phyloP scores from a whole-genome alignment of 306 rosid species.

The Vigna unguiculata region DNA sequence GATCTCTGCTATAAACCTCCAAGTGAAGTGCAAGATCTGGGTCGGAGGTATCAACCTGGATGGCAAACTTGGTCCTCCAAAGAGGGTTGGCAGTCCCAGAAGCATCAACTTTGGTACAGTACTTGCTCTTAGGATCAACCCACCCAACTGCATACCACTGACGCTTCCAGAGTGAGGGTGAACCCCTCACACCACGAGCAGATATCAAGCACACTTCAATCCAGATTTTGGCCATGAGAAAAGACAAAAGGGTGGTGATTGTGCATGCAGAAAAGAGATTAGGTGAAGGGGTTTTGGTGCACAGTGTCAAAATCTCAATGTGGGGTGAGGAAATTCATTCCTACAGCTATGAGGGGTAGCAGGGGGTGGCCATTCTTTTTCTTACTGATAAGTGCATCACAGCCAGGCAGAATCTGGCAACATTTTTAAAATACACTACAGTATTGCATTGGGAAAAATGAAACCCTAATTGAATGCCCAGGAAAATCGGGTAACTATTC shows the following conservation, averaged over 20 bases:
- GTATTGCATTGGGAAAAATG: background rate
- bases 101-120: constrained; percentile 72
- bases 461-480: background rate
- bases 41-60: constrained; percentile 57
- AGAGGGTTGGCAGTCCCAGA: constrained; percentile 78
- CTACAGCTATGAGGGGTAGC: constrained; percentile 37
- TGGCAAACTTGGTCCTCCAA: constrained; percentile 83
- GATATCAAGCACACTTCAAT: constrained; percentile 76
- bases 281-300: constrained; percentile 20
- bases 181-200: constrained; percentile 73
- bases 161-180: constrained; percentile 76
- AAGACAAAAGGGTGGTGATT: background rate
- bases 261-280: background rate
- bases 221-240: constrained; percentile 69
- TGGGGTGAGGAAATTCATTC: constrained; percentile 24
- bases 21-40: constrained; percentile 66
- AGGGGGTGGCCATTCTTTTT: constrained; percentile 39
- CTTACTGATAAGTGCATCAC: constrained; percentile 46
- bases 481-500: background rate
- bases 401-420: constrained; percentile 51
- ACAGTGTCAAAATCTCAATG: constrained; percentile 33
- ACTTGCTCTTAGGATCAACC: constrained; percentile 74
- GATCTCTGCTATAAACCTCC: constrained; percentile 80
- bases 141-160: constrained; percentile 92
- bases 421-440: background rate